phyloP scores from a whole-genome alignment of 2,329 filamentous ascomycete genomes.

The Cytospora paraplurivora region DNA sequence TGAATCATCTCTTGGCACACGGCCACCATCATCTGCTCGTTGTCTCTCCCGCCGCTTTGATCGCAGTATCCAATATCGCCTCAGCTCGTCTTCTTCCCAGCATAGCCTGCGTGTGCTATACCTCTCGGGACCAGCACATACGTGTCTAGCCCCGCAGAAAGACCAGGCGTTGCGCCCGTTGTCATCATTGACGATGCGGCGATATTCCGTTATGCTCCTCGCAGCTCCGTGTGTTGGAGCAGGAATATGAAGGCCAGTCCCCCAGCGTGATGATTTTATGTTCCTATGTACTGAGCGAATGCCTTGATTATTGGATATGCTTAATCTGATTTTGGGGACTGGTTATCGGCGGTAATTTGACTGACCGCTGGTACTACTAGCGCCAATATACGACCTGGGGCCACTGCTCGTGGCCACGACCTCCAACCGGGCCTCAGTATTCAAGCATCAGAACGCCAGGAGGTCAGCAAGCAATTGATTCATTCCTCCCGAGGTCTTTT shows the following conservation, averaged over 20 bases:
- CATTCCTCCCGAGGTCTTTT: not conserved
- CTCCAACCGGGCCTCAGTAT: constrained; percentile 2
- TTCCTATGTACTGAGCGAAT: not conserved
- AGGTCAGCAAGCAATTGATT: constrained; percentile 2
- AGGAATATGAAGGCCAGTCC: constrained; percentile 6
- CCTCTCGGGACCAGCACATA: not conserved
- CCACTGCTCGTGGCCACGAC: constrained; percentile 1
- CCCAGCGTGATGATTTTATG: constrained; percentile 1
- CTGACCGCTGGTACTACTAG: constrained; percentile 13
- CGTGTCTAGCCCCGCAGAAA: not conserved
- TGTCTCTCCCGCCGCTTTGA: not conserved
- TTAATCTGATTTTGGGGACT: not conserved
- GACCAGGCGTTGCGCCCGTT: constrained; percentile 6
- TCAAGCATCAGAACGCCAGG: constrained; percentile 1
- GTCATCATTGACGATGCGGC: not conserved
- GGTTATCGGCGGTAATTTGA: constrained; percentile 7
- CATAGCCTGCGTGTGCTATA: not conserved
- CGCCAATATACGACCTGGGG: constrained; percentile 3
- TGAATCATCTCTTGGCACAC: not conserved
- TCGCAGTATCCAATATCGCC: not conserved
- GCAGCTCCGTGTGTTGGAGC: not conserved
- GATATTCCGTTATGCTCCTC: too few relatives aligned
- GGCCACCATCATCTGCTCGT: constrained; percentile 1
- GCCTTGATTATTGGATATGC: not conserved
- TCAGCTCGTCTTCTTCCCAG: constrained; percentile 8